A percentile compares a stretch with the other conserved stretches of the same genome.
These are phyloP conservation scores for Arachis monticola DNA, from an alignment of 331 rosid species.

Conservation along the genomic window DNA sequence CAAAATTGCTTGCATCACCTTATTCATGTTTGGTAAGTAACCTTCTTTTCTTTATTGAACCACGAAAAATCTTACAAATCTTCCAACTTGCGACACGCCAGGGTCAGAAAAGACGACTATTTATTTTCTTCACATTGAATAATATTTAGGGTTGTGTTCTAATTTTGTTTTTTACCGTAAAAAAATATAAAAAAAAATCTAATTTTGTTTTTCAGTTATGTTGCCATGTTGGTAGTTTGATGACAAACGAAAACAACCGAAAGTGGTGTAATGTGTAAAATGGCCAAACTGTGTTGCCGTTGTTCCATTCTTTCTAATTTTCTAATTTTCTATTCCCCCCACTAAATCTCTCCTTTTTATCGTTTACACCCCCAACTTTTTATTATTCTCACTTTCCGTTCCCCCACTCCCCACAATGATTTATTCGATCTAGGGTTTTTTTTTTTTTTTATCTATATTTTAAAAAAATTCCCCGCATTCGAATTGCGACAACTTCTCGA, in stretches of 20 bases:
- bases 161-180: neutral
- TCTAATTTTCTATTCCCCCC: constrained; percentile 29
- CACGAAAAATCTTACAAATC: neutral
- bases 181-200: neutral
- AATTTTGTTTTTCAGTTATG: too few relatives aligned
- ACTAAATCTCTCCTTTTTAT: neutral
- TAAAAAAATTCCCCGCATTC: neutral
- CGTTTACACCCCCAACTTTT: neutral
- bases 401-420: neutral
- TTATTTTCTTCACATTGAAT: too few relatives aligned
- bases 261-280: neutral
- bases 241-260: neutral
- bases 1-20: too few relatives aligned
- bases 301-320: constrained; percentile 19
- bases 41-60: neutral
- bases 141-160: too few relatives aligned
- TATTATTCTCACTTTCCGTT: neutral
- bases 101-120: neutral
- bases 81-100: neutral
- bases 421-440: constrained; percentile 31
- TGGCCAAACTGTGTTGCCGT: constrained; percentile 44
- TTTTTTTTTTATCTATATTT: constrained; percentile 2
- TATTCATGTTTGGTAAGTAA: neutral
- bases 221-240: constrained; percentile 7
- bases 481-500: constrained; percentile 7